phyloP scores from a whole-genome alignment of 1,284 basidiomycete genomes.

The Ceratorhiza oryzae-sativae region DNA sequence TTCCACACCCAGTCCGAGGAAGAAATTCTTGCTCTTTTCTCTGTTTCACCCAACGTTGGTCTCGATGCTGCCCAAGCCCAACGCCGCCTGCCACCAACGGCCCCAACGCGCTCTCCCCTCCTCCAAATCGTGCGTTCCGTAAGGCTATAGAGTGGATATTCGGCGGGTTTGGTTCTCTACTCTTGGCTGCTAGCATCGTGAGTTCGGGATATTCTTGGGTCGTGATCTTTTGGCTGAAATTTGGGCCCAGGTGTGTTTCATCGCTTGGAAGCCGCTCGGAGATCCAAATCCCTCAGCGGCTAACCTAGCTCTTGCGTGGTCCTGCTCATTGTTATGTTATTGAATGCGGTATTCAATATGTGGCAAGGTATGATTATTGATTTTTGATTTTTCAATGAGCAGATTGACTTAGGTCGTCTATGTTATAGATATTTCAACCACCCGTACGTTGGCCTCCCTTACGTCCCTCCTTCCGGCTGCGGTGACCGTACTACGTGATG shows the following conservation, averaged over 20 bases:
- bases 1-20: slow-evolving; percentile 60
- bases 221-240: slow-evolving; percentile 37
- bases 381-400: slow-evolving; percentile 15
- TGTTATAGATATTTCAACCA: slow-evolving; percentile 51
- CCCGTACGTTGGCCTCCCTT: slow-evolving; percentile 55
- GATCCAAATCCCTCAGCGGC: slow-evolving; percentile 53
- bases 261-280: slow-evolving; percentile 55
- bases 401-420: slow-evolving; percentile 30
- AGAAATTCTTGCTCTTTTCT: slow-evolving; percentile 60
- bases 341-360: slow-evolving; percentile 58
- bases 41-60: slow-evolving; percentile 57
- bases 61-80: slow-evolving; percentile 60
- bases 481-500: slow-evolving; percentile 64
- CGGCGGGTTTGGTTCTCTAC: slow-evolving; percentile 63
- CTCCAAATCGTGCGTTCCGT: slow-evolving; percentile 49
- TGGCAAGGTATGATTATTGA: slow-evolving; percentile 50
- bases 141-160: slow-evolving; percentile 57
- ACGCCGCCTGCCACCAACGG: slow-evolving; percentile 56
- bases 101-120: slow-evolving; percentile 53
- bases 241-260: slow-evolving; percentile 7
- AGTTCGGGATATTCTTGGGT: slow-evolving; percentile 56
- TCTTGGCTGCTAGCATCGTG: slow-evolving; percentile 59
- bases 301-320: slow-evolving; percentile 58
- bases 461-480: slow-evolving; percentile 54
- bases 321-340: slow-evolving; percentile 54